phyloP scores from a whole-genome alignment of 176 grass and related monocot species.

The Pontederia crassipes region DNA sequence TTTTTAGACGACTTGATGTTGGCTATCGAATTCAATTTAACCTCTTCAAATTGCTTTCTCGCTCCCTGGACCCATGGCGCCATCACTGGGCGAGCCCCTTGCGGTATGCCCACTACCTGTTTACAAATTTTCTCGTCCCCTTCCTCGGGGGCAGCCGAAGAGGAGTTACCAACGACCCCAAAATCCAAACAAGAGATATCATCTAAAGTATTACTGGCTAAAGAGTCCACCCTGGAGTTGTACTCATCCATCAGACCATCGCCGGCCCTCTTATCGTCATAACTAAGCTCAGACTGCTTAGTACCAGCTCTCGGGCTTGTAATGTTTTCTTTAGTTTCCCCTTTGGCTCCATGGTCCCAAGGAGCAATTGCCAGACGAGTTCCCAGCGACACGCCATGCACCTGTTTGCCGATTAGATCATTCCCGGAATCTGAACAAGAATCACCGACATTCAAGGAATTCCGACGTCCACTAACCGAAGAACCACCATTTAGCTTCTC shows the following conservation, averaged over 20 bases:
- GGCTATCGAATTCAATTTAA: too few species aligned
- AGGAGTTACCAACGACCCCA: too few species aligned
- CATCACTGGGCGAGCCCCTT: too few species aligned
- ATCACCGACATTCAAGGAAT: background rate
- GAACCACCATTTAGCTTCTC: slow-evolving; percentile 3
- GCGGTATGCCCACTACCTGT: too few species aligned
- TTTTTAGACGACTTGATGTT: too few species aligned
- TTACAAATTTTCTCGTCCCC: too few species aligned
- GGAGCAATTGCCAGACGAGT: slow-evolving; percentile 22
- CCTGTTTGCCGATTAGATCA: background rate
- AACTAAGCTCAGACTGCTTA: slow-evolving; percentile 5
- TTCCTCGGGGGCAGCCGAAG: too few species aligned
- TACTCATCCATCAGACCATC: slow-evolving; percentile 1
- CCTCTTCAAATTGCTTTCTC: too few species aligned
- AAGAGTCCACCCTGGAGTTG: background rate
- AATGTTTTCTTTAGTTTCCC: background rate
- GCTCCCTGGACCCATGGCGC: too few species aligned
- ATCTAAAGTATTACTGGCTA: background rate
- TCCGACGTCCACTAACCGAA: background rate
- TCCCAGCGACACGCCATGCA: background rate
- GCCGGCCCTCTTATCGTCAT: slow-evolving; percentile 5
- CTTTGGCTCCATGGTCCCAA: slow-evolving; percentile 35
- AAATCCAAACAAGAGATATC: background rate
- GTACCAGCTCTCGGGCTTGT: background rate
- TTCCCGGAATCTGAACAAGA: background rate